A percentile compares a stretch with the other conserved stretches of the same genome.
Conservation (phyloP, 169 alveolate species). For the Prorocentrum cordatum region DNA sequence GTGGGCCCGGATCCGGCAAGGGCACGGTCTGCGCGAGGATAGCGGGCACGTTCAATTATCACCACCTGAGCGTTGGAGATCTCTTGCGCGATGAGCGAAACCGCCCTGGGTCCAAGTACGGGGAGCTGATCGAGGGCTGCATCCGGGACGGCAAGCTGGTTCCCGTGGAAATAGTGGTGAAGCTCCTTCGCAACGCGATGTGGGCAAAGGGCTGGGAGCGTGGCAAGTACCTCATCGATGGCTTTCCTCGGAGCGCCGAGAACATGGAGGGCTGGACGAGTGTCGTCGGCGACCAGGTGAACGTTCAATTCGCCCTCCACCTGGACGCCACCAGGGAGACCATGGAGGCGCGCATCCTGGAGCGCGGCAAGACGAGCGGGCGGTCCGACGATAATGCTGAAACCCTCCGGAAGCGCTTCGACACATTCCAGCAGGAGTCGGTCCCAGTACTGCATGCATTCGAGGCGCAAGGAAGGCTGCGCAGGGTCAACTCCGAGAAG, state of each 20-base stretch:
- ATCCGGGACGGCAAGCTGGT: constrained; percentile 84
- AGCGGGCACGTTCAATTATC: constrained; percentile 74
- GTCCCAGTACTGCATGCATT: constrained; percentile 85
- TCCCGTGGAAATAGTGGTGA: constrained; percentile 85
- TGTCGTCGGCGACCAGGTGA: constrained; percentile 72
- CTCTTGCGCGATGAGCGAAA: constrained; percentile 81
- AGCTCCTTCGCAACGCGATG: constrained; percentile 81
- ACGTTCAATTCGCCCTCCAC: constrained; percentile 69
- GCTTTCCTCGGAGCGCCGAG: constrained; percentile 84
- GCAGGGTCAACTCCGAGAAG: not conserved
- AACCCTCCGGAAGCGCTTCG: constrained; percentile 87
- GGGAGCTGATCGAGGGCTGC: constrained; percentile 76
- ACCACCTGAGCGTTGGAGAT: constrained; percentile 85
- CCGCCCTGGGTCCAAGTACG: constrained; percentile 72
- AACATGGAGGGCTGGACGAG: constrained; percentile 73
- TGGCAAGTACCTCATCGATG: constrained; percentile 82
- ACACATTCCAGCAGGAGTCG: constrained; percentile 85
- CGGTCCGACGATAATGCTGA: constrained; percentile 92
- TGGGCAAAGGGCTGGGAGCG: constrained; percentile 80
- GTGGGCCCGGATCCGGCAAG: constrained; percentile 66
- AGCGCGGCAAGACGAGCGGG: constrained; percentile 83
- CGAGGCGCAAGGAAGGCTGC: constrained; percentile 74
- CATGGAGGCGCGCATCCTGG: constrained; percentile 76
- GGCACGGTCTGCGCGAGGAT: constrained; percentile 49
- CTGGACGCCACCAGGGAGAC: constrained; percentile 76